Percentiles rank a stretch among this genome's conserved stretches.
These are phyloP conservation scores for Pisolithus marmoratus DNA, from an alignment of 768 basidiomycete genomes.

Conservation along the genomic window DNA sequence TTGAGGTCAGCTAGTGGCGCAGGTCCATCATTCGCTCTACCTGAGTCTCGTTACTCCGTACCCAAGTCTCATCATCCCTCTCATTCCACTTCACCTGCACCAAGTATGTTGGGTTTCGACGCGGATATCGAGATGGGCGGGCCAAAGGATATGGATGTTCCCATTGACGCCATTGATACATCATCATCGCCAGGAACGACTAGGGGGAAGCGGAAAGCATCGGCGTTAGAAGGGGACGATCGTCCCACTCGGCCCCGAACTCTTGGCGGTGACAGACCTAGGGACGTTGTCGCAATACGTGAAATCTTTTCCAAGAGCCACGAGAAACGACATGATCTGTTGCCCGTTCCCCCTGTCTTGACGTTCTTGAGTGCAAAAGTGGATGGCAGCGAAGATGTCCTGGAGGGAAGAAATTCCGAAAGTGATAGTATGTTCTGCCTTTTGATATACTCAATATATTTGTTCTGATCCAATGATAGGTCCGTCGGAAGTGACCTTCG, in stretches of 20 bases:
- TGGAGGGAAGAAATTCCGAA: constrained; percentile 79
- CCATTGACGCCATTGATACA: constrained; percentile 48
- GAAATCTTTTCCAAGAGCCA: constrained; percentile 39
- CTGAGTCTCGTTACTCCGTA: constrained; percentile 13
- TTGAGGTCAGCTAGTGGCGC: neutral
- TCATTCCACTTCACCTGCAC: constrained; percentile 39
- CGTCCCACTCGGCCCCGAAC: constrained; percentile 42
- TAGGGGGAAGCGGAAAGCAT: constrained; percentile 51
- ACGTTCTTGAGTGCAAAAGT: constrained; percentile 53
- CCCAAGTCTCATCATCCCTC: constrained; percentile 23
- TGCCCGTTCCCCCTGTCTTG: constrained; percentile 52
- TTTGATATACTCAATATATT: neutral
- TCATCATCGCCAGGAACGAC: constrained; percentile 32
- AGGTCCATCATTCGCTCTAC: constrained; percentile 1
- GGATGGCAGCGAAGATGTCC: constrained; percentile 59
- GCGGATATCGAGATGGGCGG: constrained; percentile 37
- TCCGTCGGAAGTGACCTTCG: constrained; percentile 62
- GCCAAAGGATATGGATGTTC: constrained; percentile 48
- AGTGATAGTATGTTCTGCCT: constrained; percentile 42
- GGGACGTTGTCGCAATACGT: constrained; percentile 46
- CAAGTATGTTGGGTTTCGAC: constrained; percentile 46
- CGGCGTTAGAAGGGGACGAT: constrained; percentile 35
- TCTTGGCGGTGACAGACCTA: constrained; percentile 60
- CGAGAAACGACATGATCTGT: constrained; percentile 13
- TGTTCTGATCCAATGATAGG: constrained; percentile 29